Conservation (phyloP, 2,329 filamentous ascomycete genomes). For the Pseudogymnoascus sp. region DNA sequence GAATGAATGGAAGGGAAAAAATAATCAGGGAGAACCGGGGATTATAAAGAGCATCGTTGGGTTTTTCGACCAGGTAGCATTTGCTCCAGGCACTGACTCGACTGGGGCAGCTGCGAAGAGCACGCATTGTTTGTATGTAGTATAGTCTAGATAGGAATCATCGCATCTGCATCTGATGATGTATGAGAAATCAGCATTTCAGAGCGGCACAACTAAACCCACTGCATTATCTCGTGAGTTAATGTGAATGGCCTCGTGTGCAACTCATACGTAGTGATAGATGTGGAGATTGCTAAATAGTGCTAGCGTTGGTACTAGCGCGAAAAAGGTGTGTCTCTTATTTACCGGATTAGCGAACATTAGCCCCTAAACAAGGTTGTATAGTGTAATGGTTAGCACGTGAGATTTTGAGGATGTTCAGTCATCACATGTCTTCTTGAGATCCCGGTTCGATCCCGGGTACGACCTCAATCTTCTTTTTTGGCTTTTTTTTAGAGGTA, state of each 20-base stretch:
- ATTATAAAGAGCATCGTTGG: conserved; percentile 8
- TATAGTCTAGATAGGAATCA: conserved; percentile 9
- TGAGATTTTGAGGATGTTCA: conserved; percentile 10
- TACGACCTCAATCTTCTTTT: conserved; percentile 1
- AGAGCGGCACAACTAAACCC: not conserved
- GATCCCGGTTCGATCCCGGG: conserved; percentile 9
- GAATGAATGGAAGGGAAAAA: conserved; percentile 6
- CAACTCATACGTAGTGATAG: not conserved
- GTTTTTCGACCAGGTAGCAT: conserved; percentile 2
- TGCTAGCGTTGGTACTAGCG: not conserved
- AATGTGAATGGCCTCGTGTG: not conserved
- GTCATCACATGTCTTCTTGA: conserved; percentile 7
- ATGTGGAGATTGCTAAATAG: not conserved
- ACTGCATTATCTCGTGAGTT: not conserved
- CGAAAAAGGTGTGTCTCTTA: not conserved
- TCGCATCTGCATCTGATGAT: conserved; percentile 3
- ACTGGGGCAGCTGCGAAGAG: not conserved
- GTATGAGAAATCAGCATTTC: conserved; percentile 1
- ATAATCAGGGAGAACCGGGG: not conserved
- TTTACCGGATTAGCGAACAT: not conserved
- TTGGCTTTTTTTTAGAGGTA: not conserved
- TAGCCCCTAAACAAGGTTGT: conserved; percentile 4
- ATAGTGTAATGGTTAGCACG: conserved; percentile 10
- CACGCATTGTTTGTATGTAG: conserved; percentile 7
- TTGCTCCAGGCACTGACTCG: not conserved